A percentile compares a stretch with the other conserved stretches of the same genome.
phyloP scores from a whole-genome alignment of 345 rosid genomes.

The Raphanus sativus region DNA sequence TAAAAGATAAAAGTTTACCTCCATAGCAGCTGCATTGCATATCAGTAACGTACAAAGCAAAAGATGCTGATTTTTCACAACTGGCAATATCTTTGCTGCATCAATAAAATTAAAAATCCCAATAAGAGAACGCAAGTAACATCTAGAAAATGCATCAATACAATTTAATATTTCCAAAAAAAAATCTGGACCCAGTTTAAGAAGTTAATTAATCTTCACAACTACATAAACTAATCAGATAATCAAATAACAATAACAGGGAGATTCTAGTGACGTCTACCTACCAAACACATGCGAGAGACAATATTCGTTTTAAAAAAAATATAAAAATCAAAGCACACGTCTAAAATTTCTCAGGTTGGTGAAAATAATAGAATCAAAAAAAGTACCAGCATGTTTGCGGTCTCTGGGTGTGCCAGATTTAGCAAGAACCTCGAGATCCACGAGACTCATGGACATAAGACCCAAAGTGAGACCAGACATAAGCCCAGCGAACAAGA shows the following conservation, averaged over 20 bases:
- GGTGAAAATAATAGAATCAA: not conserved
- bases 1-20: not conserved
- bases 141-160: not conserved
- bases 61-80: slow-evolving; percentile 82
- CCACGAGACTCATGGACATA: slow-evolving; percentile 92
- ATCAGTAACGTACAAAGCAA: slow-evolving; percentile 85
- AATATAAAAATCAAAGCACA: not conserved
- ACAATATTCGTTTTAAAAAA: not conserved
- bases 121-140: not conserved
- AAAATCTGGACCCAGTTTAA: not conserved
- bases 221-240: not conserved
- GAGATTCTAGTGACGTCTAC: no score
- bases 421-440: slow-evolving; percentile 88
- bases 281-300: slow-evolving; percentile 13
- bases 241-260: not conserved
- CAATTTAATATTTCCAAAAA: not conserved
- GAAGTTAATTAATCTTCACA: not conserved
- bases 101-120: not conserved
- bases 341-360: not conserved
- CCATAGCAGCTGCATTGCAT: slow-evolving; percentile 89
- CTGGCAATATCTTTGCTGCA: slow-evolving; percentile 79
- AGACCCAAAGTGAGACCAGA: slow-evolving; percentile 93
- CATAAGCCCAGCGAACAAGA: slow-evolving; percentile 82
- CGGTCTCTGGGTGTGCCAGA: slow-evolving; percentile 79
- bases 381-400: slow-evolving; percentile 57